A percentile compares a stretch with the other conserved stretches of the same genome.
Conservation (phyloP, 768 basidiomycete species). For the Naganishia friedmannii region DNA sequence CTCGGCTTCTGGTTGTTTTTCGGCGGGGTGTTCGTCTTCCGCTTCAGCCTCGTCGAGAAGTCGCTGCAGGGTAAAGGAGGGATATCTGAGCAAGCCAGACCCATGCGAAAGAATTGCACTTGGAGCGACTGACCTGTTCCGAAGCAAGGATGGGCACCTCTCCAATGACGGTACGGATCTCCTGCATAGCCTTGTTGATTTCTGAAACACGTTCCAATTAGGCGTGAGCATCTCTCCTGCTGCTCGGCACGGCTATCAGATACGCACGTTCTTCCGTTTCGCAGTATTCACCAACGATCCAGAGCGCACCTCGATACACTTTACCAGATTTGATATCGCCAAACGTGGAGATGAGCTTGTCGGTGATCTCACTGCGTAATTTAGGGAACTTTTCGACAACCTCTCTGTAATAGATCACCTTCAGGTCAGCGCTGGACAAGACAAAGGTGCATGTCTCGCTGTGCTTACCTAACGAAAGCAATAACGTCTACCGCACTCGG, state of each 20-base stretch:
- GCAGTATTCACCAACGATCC: slow-evolving; percentile 98
- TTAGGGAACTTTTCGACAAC: slow-evolving; percentile 96
- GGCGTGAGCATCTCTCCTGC: slow-evolving; percentile 1
- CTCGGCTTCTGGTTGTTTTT: slow-evolving; percentile 50
- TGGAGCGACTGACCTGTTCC: slow-evolving; percentile 61
- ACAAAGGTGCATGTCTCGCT: neutral
- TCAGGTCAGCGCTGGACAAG: neutral
- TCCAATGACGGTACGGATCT: slow-evolving; percentile 79
- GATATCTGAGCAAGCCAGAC: neutral
- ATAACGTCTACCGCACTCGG: slow-evolving; percentile 94
- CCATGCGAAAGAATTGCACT: neutral
- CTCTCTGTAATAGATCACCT: slow-evolving; percentile 59
- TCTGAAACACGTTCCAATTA: slow-evolving; percentile 52
- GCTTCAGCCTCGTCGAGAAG: slow-evolving; percentile 72
- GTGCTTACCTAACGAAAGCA: slow-evolving; percentile 64
- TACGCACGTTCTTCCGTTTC: slow-evolving; percentile 56
- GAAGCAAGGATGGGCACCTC: slow-evolving; percentile 96
- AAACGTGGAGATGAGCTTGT: slow-evolving; percentile 77
- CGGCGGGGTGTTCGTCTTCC: slow-evolving; percentile 57
- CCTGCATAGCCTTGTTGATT: slow-evolving; percentile 69
- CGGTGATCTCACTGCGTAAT: slow-evolving; percentile 74
- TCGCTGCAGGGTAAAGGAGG: slow-evolving; percentile 43
- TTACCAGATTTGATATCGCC: slow-evolving; percentile 90
- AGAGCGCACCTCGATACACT: slow-evolving; percentile 90
- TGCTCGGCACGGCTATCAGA: neutral